phyloP scores from a whole-genome alignment of 2,329 filamentous ascomycete genomes.

The Lecanicillium sp. region DNA sequence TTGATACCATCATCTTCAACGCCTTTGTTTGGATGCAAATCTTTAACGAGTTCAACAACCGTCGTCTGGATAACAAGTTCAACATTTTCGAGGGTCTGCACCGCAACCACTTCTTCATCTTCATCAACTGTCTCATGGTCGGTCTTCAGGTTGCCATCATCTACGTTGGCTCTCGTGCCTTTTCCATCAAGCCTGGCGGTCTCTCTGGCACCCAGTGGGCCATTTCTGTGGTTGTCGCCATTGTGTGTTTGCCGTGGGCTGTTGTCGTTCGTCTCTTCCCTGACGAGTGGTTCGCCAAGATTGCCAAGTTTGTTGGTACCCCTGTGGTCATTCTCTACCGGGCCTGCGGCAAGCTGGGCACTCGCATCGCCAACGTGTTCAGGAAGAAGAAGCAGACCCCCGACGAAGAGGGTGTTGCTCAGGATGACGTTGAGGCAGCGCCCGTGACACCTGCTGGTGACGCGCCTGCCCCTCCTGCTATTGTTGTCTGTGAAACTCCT shows the following conservation, averaged over 20 bases:
- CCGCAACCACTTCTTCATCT: constrained; percentile 73
- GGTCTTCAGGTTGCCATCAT: constrained; percentile 79
- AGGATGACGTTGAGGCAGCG: constrained; percentile 1
- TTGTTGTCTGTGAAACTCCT: constrained; percentile 5
- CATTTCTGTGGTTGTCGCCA: constrained; percentile 69
- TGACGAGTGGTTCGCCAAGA: constrained; percentile 37
- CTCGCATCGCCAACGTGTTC: not conserved
- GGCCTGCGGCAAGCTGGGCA: not conserved
- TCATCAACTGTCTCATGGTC: constrained; percentile 74
- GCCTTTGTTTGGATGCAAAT: constrained; percentile 67
- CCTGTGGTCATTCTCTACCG: constrained; percentile 7
- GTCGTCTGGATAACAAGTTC: constrained; percentile 76
- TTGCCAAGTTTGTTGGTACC: constrained; percentile 3
- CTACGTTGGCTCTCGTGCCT: constrained; percentile 69
- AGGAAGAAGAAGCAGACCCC: not conserved
- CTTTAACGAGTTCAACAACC: constrained; percentile 77
- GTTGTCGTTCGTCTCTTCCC: constrained; percentile 66
- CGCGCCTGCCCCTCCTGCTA: constrained; percentile 2
- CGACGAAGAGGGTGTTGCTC: not conserved
- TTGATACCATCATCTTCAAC: constrained; percentile 59
- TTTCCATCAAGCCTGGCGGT: constrained; percentile 46
- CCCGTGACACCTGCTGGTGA: not conserved
- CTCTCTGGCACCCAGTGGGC: constrained; percentile 70
- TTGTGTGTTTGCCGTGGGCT: constrained; percentile 68
- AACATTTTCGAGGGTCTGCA: constrained; percentile 81